phyloP scores from a whole-genome alignment of 179 eudicot genomes.

The Heliamphora ciliata region DNA sequence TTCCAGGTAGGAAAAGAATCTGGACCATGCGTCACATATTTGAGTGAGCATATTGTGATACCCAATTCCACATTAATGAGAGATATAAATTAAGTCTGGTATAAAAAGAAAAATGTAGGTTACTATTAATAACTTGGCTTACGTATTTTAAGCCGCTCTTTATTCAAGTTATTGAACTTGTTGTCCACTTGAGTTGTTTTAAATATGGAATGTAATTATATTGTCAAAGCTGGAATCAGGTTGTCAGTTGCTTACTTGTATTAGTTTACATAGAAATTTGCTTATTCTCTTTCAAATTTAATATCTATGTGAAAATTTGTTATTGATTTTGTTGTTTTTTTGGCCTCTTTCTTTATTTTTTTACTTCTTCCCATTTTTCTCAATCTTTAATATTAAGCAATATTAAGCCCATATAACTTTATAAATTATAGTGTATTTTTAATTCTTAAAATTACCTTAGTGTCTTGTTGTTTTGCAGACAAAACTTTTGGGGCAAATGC shows the following conservation, averaged over 20 bases:
- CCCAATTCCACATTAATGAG: too few species aligned
- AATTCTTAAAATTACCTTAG: not conserved
- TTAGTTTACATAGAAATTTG: not conserved
- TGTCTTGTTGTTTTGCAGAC: constrained; percentile 40
- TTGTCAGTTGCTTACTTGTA: not conserved
- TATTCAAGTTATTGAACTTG: too few species aligned
- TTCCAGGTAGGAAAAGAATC: too few species aligned
- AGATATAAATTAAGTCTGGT: too few species aligned
- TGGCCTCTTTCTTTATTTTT: not conserved
- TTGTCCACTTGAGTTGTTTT: too few species aligned
- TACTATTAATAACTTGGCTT: too few species aligned
- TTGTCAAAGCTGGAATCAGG: not conserved
- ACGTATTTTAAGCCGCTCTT: too few species aligned
- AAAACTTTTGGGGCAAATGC: constrained; percentile 95
- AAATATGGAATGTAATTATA: not conserved
- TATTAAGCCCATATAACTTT: not conserved
- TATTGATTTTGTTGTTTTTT: not conserved
- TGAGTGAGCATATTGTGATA: too few species aligned
- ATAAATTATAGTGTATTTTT: not conserved
- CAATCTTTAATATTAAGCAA: not conserved
- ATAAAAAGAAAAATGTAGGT: too few species aligned
- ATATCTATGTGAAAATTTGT: not conserved
- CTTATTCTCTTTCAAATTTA: not conserved
- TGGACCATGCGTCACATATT: too few species aligned
- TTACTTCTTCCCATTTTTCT: too few species aligned